Base-by-base conservation (phyloP, 169 alveolate genomes). In the Fabrea salina region DNA sequence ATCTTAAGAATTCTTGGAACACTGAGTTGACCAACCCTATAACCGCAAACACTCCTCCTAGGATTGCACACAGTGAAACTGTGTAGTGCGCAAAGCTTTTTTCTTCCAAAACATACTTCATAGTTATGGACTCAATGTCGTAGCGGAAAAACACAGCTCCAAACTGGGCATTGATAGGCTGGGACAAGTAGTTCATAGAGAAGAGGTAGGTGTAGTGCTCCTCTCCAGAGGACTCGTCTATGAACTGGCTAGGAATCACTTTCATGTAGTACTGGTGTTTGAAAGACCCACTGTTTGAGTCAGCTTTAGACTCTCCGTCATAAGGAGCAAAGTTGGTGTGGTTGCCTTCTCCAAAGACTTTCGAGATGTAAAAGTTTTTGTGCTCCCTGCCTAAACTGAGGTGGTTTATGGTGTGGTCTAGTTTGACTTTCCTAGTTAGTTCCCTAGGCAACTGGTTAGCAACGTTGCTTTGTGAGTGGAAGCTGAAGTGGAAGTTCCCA, bases 401-500 rank as follows among this genome's bases (percentile, higher is more conserved):
- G 76, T 91, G 95, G 59, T 90, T 84, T 19, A 94, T 85, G 30
- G 58, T 68, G 77, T 94, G 96, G 13, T 93, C 70, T 75, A 91
- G 87, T 85, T 91, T 94, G 33, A 91, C 59, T 5, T 27, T 72
- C 40, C 51, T 3, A 16, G 39, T 39, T n/a, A 5, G 19, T 27
- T 3, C 37, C 5, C 1, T 5, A n/a, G 76, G 82, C 3, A 67
- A 25, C 0, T 30, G 8, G 5, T 13, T 53, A 22, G 43, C 44
- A 2, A 56, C n/a, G n/a, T 49, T 50, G 58, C n/a, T 75, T 77
- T 51, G 84, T 11, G 95, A 90, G 77, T 92, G 96, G 19, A 93
- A 81, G n/a, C 95, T 86, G 3, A 94, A 87, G 66, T 92, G 96
- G 79, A 94, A 91, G 80, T 92, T 91, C 47, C 98, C 98, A 56